These are phyloP conservation scores for Litchi chinensis DNA, from an alignment of 345 rosid genomes.

Conservation along the genomic window DNA sequence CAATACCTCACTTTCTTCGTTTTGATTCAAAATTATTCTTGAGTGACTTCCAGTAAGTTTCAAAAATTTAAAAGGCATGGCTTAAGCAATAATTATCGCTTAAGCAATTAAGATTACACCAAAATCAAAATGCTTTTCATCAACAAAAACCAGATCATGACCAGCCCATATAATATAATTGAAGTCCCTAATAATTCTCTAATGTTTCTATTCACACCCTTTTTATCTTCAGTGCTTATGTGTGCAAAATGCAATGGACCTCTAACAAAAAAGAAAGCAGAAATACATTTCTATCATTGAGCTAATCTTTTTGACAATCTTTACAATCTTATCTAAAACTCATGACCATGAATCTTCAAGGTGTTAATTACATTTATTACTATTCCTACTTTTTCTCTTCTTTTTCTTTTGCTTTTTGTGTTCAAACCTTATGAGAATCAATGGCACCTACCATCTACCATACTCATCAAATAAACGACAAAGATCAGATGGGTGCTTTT, in stretches of 20 bases:
- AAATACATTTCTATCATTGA: slow-evolving; percentile 23
- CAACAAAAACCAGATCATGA: slow-evolving; percentile 18
- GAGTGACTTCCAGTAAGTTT: slow-evolving; percentile 60
- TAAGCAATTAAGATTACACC: slow-evolving; percentile 56
- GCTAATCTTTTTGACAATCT: slow-evolving; percentile 2
- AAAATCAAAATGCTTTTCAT: slow-evolving; percentile 34
- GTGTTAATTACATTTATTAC: not conserved
- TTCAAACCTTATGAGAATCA: not conserved
- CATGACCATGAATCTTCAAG: not conserved
- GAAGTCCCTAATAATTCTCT: not conserved
- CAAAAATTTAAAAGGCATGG: slow-evolving; percentile 31
- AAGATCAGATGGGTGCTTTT: not conserved
- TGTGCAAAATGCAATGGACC: not conserved
- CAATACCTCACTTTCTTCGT: slow-evolving; percentile 40
- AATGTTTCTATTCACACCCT: not conserved
- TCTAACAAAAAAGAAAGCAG: slow-evolving; percentile 6
- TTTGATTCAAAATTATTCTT: slow-evolving; percentile 36
- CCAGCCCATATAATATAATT: not conserved
- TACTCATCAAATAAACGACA: not conserved
- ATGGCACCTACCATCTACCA: slow-evolving; percentile 8
- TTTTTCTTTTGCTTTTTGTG: not conserved
- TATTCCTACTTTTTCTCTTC: too few relatives aligned
- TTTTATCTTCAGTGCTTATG: not conserved
- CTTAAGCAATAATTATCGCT: slow-evolving; percentile 70
- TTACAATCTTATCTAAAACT: not conserved